phyloP scores from a whole-genome alignment of 371 early-diverging fungal species.

The Gilbertella persicaria region DNA sequence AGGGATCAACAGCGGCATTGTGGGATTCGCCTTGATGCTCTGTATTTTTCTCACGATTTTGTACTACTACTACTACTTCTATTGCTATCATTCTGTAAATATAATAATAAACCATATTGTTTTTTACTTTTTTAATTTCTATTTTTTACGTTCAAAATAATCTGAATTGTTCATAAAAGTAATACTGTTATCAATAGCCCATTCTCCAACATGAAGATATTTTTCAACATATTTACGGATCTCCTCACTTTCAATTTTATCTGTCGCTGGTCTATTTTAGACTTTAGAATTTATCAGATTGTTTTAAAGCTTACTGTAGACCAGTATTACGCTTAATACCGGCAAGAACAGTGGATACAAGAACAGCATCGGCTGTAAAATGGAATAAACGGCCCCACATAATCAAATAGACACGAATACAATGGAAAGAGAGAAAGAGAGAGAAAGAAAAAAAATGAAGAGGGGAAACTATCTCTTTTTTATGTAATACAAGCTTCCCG shows the following conservation, averaged over 20 bases:
- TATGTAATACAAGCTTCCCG: no score
- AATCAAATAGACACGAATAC: not conserved
- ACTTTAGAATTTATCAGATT: not conserved
- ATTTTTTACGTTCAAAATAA: constrained; percentile 67
- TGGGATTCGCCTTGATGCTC: constrained; percentile 4
- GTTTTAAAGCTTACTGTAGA: constrained; percentile 48
- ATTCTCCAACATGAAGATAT: constrained; percentile 72
- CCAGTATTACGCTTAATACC: constrained; percentile 78
- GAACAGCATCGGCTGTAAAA: constrained; percentile 69
- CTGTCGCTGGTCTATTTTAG: constrained; percentile 49
- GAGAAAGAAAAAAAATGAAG: no score
- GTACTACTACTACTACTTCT: not conserved
- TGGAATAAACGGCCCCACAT: constrained; percentile 69
- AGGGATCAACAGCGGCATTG: constrained; percentile 3
- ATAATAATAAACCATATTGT: not conserved
- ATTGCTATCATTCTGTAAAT: not conserved
- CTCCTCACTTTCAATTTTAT: constrained; percentile 60
- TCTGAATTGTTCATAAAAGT: constrained; percentile 56
- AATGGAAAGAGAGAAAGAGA: no score
- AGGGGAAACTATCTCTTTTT: no score
- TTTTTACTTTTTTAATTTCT: not conserved
- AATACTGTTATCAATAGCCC: constrained; percentile 61
- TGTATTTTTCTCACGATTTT: not conserved
- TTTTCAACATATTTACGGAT: constrained; percentile 53
- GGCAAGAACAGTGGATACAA: constrained; percentile 75